Evolutionary conservation across 306 rosid species (phyloP), one percentile per base, ranked within the genome.

Genomic region (Benincasa hispida): DNA sequence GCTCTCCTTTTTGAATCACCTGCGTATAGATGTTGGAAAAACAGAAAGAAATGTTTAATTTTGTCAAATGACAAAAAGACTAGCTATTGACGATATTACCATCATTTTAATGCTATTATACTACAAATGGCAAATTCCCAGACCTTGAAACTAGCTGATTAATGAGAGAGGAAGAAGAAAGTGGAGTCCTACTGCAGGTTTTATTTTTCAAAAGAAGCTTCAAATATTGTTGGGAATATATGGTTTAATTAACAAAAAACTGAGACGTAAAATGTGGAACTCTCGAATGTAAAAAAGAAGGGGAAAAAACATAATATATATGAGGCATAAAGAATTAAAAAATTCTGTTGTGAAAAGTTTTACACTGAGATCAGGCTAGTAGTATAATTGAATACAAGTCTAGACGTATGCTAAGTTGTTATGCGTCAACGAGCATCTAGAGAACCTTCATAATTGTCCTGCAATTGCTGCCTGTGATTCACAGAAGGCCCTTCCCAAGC

Each of bases 381-480:
- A 63, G 70, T 11, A 37, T 13, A 22, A 15, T 12, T 68, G 74
- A 68, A 68, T 21, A 41, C 47, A 1, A 50, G 21, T 5, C 55
- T 50, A 50, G 55, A 24, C 22, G 55, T 24, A 9, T 22, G 75
- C 14, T 68, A 21, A 69, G 75, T 45, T 24, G 57, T 69, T 61
- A 50, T 63, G 76, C 78, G 74, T 74, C 6, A 84, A 10, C 60
- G 5, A 76, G 73, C 53, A 77, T 82, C 84, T 35, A 76, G 54
- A 79, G 70, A 85, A 82, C 88, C 84, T 70, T 82, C 79, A 35
- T 79, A 77, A 22, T 79, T 81, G 83, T 85, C 86, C 55, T 77
- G 81, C 41, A 56, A 50, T 13, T 30, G 74, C 66, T 25, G 75
- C 72, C 80, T 79, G 8, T 82, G 84, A 84, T 86, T 88, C 72